phyloP scores from a whole-genome alignment of 2,329 filamentous ascomycete species.

The Cercospora sp. region DNA sequence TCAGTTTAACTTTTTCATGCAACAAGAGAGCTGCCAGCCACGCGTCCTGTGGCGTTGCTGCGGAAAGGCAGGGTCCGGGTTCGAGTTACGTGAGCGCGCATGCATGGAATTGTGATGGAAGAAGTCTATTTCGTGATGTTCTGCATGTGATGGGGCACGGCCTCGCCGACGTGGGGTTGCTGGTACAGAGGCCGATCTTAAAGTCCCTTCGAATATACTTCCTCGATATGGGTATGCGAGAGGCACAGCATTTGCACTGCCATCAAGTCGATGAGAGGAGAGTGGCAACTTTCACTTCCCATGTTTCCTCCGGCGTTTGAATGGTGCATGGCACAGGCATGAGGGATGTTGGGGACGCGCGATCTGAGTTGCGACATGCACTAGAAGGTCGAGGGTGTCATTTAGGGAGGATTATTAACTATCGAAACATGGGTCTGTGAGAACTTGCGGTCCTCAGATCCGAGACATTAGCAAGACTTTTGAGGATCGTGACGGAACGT shows the following conservation, averaged over 20 bases:
- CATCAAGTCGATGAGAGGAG: not conserved
- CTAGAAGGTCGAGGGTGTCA: not conserved
- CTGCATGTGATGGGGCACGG: not conserved
- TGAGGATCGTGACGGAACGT: not conserved
- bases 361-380: not conserved
- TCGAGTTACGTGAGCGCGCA: constrained; percentile 10
- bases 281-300: not conserved
- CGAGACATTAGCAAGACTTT: not conserved
- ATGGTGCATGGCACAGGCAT: not conserved
- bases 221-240: not conserved
- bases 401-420: not conserved
- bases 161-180: not conserved
- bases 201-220: not conserved
- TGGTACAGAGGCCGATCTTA: not conserved
- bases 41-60: constrained; percentile 10
- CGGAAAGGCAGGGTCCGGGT: not conserved
- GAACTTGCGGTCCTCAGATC: not conserved
- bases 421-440: not conserved
- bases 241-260: not conserved
- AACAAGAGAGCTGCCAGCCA: constrained; percentile 9
- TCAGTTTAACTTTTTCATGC: not conserved
- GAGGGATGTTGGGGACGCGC: not conserved
- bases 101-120: constrained; percentile 12
- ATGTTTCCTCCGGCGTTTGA: not conserved
- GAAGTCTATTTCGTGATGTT: constrained; percentile 7